A percentile compares a stretch with the other conserved stretches of the same genome.
Conservation (phyloP, 1,284 basidiomycete species). For the Trametes hirsuta region DNA sequence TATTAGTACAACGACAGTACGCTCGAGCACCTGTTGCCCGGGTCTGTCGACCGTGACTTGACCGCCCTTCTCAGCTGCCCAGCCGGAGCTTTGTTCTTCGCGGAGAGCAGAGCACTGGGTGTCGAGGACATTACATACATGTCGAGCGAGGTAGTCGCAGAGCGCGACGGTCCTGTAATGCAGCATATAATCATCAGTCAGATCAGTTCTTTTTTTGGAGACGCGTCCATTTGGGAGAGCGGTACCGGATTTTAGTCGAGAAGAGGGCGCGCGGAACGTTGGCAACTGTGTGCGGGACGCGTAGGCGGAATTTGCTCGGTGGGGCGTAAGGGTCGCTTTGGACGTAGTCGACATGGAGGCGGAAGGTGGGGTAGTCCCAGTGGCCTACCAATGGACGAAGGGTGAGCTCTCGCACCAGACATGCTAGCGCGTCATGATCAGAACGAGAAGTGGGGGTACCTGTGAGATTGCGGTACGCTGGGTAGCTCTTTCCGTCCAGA, state of each 20-base stretch:
- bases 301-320: slow-evolving; percentile 25
- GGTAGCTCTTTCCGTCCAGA: slow-evolving; percentile 26
- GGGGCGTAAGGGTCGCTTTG: slow-evolving; percentile 30
- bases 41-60: slow-evolving; percentile 22
- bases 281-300: slow-evolving; percentile 16
- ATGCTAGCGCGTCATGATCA: neutral
- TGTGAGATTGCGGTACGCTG: slow-evolving; percentile 28
- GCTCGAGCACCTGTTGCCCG: slow-evolving; percentile 29
- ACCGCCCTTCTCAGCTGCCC: slow-evolving; percentile 26
- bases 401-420: no score
- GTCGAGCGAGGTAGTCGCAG: slow-evolving; percentile 22
- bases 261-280: slow-evolving; percentile 14
- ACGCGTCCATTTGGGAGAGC: neutral
- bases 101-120: neutral
- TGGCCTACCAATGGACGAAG: slow-evolving; percentile 6
- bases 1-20: slow-evolving; percentile 19
- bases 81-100: neutral
- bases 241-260: slow-evolving; percentile 16
- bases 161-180: slow-evolving; percentile 16
- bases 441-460: slow-evolving; percentile 4
- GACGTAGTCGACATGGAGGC: slow-evolving; percentile 23
- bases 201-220: neutral
- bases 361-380: slow-evolving; percentile 16
- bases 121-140: slow-evolving; percentile 5
- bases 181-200: no score